Evolutionary conservation across 2,329 filamentous ascomycete genomes (phyloP), one percentile per base, ranked within the genome.

Genomic region (Aspergillus neoniger): DNA sequence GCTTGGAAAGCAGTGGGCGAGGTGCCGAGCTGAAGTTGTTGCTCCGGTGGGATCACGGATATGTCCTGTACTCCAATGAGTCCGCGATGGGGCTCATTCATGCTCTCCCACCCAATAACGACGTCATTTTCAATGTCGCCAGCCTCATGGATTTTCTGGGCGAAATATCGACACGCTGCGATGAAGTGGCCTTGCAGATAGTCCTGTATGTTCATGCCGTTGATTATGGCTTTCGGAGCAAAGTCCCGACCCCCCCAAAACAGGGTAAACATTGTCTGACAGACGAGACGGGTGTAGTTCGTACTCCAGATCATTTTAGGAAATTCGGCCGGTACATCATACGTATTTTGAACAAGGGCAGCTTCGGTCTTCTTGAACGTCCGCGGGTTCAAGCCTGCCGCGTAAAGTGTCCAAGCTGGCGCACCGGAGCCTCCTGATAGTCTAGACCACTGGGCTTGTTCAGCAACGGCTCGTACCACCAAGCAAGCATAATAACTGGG

Each of bases 271-370:
- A 98, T 92, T 49, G 92, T 93, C 66, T 93, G 91, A 53, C 89
- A 91, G 2, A 90, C 93, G 53, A 98, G 82, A 23, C 95, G 86
- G 63, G 87, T 90, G 76, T 99, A 99, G 74, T 99, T 99, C 55
- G 96, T 98, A 15, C 94, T 92, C 95, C 95, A 99, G 60, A 98
- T 94, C 96, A 99, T 99, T 80, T 97, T 98, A 23, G 95, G 95
- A 67, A 94, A 99, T 1, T 88, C 84, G 25, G 88, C 88, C 8
- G 93, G 92, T 19, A 96, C 85, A 9, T 91, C 88, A 72, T 91
- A 97, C 2, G 91, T 96, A 71, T 98, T 99, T 56, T 99, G 95
- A 6, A 99, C 94, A 61, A 98, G 85, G 39, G 95, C 92, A 4
- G 94, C 94, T 77, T 97, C 90, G 14, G 93, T 99, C 19, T 86